Evolutionary conservation across 169 alveolate species (phyloP).

Genomic region (Plasmodium knowlesi): DNA sequence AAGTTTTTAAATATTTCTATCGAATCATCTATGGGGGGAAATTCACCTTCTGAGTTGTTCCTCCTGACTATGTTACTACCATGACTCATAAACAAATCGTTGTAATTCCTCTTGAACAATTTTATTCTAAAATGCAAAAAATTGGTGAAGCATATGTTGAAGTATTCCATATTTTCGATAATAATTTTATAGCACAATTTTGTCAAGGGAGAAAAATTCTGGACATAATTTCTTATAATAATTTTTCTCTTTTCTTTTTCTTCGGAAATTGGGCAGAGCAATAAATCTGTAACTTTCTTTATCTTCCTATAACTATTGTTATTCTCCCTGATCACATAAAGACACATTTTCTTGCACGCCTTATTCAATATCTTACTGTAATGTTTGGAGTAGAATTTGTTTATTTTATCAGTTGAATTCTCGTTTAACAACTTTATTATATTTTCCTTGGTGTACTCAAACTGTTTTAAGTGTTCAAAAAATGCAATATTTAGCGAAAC

Average conservation of each 20-base stretch:
- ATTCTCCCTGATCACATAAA: slow-evolving; percentile 41
- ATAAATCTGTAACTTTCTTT: slow-evolving; percentile 16
- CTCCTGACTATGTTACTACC: not conserved
- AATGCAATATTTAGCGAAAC: slow-evolving; percentile 68
- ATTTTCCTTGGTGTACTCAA: slow-evolving; percentile 61
- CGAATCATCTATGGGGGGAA: slow-evolving; percentile 16
- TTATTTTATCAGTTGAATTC: slow-evolving; percentile 46
- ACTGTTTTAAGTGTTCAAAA: slow-evolving; percentile 62
- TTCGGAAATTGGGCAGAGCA: slow-evolving; percentile 25
- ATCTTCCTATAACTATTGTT: slow-evolving; percentile 1
- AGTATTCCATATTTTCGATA: slow-evolving; percentile 61
- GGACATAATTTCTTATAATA: slow-evolving; percentile 24
- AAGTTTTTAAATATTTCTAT: slow-evolving; percentile 36
- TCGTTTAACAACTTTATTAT: slow-evolving; percentile 60
- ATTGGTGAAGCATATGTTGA: slow-evolving; percentile 52
- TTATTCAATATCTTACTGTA: slow-evolving; percentile 44
- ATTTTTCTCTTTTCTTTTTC: slow-evolving; percentile 38
- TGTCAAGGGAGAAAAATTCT: slow-evolving; percentile 41
- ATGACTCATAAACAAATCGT: slow-evolving; percentile 8
- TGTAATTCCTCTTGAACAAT: slow-evolving; percentile 34
- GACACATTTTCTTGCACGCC: slow-evolving; percentile 55
- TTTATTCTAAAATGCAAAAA: slow-evolving; percentile 52
- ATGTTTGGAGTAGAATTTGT: slow-evolving; percentile 37
- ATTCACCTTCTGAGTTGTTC: not conserved
- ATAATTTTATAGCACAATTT: slow-evolving; percentile 70